Conservation (phyloP, 1,139 yeast species). For the Blastobotrys capitulatus region DNA sequence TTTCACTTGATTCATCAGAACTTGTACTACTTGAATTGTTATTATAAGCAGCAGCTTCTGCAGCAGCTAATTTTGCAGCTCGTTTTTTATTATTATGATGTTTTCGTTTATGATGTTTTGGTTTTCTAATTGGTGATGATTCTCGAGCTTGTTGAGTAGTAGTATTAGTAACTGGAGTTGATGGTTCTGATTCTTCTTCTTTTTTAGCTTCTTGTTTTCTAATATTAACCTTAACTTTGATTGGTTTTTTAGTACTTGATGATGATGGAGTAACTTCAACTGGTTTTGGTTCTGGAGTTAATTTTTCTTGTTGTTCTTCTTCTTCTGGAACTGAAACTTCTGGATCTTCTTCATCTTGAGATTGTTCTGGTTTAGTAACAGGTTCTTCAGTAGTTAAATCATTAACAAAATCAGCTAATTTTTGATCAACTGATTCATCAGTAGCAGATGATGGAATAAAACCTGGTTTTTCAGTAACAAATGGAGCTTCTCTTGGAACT, state of each 20-base stretch:
- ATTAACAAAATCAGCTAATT: constrained; percentile 5
- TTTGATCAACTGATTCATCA: not conserved
- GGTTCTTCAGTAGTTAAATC: not conserved
- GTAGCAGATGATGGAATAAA: not conserved
- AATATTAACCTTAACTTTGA: constrained; percentile 2
- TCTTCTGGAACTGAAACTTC: not conserved
- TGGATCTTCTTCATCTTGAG: not conserved
- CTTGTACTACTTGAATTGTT: not conserved
- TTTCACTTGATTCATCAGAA: not conserved
- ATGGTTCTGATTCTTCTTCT: not conserved
- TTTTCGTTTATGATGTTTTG: not conserved
- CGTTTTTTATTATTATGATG: not conserved
- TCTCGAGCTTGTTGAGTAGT: not conserved
- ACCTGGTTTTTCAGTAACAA: not conserved
- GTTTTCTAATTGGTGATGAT: not conserved
- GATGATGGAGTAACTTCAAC: not conserved
- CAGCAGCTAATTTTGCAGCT: not conserved
- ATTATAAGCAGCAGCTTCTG: not conserved
- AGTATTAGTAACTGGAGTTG: not conserved
- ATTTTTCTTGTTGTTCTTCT: not conserved
- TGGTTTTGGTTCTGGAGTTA: not conserved
- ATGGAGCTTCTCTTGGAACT: constrained; percentile 7
- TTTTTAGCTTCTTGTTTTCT: not conserved
- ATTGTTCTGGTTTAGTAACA: not conserved
- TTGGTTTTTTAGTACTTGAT: not conserved